Conservation (phyloP, 768 basidiomycete species). For the Trametes cinnabarina region DNA sequence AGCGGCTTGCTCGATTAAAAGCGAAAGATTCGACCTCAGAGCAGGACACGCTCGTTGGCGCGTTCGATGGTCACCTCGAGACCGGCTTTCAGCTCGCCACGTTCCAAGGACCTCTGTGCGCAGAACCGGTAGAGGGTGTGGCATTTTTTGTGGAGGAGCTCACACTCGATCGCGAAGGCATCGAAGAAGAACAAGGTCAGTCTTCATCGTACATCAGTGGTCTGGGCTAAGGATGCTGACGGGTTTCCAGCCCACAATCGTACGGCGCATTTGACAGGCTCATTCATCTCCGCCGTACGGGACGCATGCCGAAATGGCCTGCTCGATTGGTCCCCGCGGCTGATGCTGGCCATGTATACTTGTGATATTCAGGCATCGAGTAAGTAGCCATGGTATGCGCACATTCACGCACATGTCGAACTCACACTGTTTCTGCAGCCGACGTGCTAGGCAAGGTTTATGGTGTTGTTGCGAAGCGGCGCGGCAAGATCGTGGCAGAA, state of each 20-base stretch:
- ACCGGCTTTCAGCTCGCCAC: constrained; percentile 94
- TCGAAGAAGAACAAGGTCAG: constrained; percentile 69
- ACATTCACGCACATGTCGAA: constrained; percentile 3
- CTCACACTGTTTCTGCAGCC: constrained; percentile 46
- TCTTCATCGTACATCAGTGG: neutral
- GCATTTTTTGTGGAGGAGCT: constrained; percentile 86
- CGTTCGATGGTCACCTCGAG: constrained; percentile 84
- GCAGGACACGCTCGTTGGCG: constrained; percentile 30
- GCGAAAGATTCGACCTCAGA: constrained; percentile 31
- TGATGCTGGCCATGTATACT: constrained; percentile 97
- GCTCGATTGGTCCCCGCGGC: constrained; percentile 95
- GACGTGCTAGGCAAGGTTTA: constrained; percentile 98
- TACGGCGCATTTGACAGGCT: constrained; percentile 84
- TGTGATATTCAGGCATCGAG: constrained; percentile 98
- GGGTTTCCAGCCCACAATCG: constrained; percentile 63
- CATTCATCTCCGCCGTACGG: constrained; percentile 82
- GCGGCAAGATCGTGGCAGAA: constrained; percentile 91
- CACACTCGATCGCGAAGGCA: constrained; percentile 53
- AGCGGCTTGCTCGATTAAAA: constrained; percentile 43
- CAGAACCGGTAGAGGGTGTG: constrained; percentile 91
- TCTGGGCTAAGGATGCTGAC: constrained; percentile 8
- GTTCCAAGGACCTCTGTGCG: constrained; percentile 92
- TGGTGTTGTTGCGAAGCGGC: constrained; percentile 86
- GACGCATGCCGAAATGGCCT: constrained; percentile 89
- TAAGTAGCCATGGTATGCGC: constrained; percentile 41